phyloP scores from a whole-genome alignment of 495 filamentous ascomycete species.

The Aspergillus steynii region DNA sequence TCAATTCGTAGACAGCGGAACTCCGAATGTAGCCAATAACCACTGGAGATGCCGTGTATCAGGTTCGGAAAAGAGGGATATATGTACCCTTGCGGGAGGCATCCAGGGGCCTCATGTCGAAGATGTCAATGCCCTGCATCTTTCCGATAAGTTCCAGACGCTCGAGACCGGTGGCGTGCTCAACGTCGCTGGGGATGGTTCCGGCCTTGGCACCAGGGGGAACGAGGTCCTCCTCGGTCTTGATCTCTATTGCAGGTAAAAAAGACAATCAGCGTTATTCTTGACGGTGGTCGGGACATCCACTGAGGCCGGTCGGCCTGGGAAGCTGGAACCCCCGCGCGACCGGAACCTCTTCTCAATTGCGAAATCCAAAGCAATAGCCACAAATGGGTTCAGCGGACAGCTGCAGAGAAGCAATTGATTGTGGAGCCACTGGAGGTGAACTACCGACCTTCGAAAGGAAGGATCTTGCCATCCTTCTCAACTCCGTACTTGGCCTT shows the following conservation, averaged over 20 bases:
- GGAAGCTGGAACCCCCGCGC: background rate
- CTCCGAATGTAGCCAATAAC: background rate
- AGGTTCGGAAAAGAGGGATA: background rate
- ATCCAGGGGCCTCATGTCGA: conserved; percentile 97
- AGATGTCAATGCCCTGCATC: conserved; percentile 97
- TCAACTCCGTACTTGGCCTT: conserved; percentile 37
- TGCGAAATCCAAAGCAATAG: background rate
- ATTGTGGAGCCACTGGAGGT: conserved; percentile 10
- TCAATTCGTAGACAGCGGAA: background rate
- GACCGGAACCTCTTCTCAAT: background rate
- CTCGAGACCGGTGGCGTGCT: conserved; percentile 95
- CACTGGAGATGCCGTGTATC: conserved; percentile 10
- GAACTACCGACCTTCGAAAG: conserved; percentile 44
- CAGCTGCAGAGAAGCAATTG: conserved; percentile 16
- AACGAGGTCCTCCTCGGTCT: conserved; percentile 75
- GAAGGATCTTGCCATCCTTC: conserved; percentile 45
- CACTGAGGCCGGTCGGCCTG: background rate
- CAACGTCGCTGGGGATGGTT: conserved; percentile 86
- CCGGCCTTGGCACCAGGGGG: conserved; percentile 78
- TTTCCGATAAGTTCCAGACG: conserved; percentile 98
- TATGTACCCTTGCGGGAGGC: conserved; percentile 76
- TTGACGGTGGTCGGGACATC: background rate
- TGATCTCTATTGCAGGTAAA: conserved; percentile 67
- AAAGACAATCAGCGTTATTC: conserved; percentile 16
- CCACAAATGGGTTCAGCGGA: conserved; percentile 3